Evolutionary conservation across 1,139 yeast species (phyloP).

Genomic region (Scheffersomyces insectosa): DNA sequence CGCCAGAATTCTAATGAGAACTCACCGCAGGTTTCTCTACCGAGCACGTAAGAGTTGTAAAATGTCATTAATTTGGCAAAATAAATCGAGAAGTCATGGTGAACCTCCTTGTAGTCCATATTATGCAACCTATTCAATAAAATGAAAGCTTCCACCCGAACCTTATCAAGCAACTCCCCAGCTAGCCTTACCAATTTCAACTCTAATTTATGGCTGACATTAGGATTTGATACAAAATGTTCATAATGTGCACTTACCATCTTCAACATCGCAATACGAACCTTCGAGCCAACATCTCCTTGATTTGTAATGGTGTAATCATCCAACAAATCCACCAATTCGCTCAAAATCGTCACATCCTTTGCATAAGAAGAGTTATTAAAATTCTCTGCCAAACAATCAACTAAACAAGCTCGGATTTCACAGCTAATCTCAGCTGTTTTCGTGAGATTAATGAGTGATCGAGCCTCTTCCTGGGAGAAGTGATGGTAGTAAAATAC

Average conservation of each 20-base stretch:
- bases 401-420: slow-evolving; percentile 25
- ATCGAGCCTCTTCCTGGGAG: slow-evolving; percentile 7
- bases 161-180: slow-evolving; percentile 44
- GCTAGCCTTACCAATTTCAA: slow-evolving; percentile 52
- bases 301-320: slow-evolving; percentile 69
- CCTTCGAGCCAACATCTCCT: slow-evolving; percentile 80
- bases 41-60: neutral
- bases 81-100: slow-evolving; percentile 2
- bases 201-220: slow-evolving; percentile 13
- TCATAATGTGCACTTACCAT: slow-evolving; percentile 32
- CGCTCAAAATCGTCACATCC: slow-evolving; percentile 16
- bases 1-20: slow-evolving; percentile 47
- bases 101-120: slow-evolving; percentile 8
- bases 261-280: slow-evolving; percentile 53
- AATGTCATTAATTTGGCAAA: neutral
- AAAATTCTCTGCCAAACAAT: slow-evolving; percentile 12
- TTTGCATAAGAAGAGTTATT: neutral
- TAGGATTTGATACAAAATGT: slow-evolving; percentile 9
- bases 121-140: slow-evolving; percentile 8
- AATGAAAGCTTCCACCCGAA: slow-evolving; percentile 28
- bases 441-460: slow-evolving; percentile 18
- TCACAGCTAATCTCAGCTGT: slow-evolving; percentile 23
- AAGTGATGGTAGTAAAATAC: slow-evolving; percentile 27
- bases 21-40: slow-evolving; percentile 6
- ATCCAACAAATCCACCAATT: slow-evolving; percentile 40